phyloP scores from a whole-genome alignment of 202 grass and related monocot species.

The Elaeis oleifera region DNA sequence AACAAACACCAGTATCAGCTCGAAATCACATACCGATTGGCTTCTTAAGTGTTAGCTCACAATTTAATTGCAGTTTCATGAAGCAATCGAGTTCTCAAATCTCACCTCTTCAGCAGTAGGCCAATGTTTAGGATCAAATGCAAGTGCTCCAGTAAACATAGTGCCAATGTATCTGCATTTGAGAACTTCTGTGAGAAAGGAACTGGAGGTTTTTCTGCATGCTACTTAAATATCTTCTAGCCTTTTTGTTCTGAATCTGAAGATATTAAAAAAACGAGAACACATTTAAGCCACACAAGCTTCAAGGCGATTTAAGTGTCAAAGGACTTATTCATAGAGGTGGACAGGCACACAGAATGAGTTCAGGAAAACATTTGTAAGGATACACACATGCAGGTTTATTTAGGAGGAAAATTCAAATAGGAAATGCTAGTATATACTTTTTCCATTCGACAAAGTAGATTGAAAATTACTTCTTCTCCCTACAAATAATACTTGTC shows the following conservation, averaged over 20 bases:
- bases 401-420: no score
- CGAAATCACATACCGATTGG: not conserved
- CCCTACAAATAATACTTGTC: no score
- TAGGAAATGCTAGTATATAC: no score
- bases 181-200: not conserved
- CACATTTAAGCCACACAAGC: not conserved
- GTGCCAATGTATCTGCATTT: not conserved
- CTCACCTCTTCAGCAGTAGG: not conserved
- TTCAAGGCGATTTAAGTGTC: no score
- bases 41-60: not conserved
- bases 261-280: no score
- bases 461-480: no score
- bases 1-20: no score
- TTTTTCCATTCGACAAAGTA: no score
- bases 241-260: not conserved
- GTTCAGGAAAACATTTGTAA: no score
- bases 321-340: no score
- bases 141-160: not conserved
- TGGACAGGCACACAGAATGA: no score
- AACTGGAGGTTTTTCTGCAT: not conserved
- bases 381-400: no score
- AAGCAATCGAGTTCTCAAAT: not conserved
- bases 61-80: not conserved
- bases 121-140: constrained; percentile 1
- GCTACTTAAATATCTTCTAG: not conserved